Percentiles rank a stretch among this genome's conserved stretches.
phyloP scores from a whole-genome alignment of 2,329 filamentous ascomycete species.

The Colletotrichum neosansevieriae region DNA sequence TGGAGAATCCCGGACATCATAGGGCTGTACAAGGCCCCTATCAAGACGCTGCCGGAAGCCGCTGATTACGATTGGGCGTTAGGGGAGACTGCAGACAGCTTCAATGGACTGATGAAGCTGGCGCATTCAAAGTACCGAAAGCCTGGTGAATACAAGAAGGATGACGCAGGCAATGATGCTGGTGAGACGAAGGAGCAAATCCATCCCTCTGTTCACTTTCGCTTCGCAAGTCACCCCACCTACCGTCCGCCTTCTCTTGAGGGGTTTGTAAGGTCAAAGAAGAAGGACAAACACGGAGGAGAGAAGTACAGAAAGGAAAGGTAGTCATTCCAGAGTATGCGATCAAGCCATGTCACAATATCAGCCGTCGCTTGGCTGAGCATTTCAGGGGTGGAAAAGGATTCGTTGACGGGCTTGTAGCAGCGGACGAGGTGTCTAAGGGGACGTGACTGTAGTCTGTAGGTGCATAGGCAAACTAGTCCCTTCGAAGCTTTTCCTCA shows the following conservation, averaged over 20 bases:
- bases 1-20: background rate
- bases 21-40: too few relatives aligned
- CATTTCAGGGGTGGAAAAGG: background rate
- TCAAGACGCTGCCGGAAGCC: too few relatives aligned
- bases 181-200: slow-evolving; percentile 27
- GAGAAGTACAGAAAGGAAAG: background rate
- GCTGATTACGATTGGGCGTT: background rate
- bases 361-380: slow-evolving; percentile 9
- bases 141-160: slow-evolving; percentile 29
- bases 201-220: slow-evolving; percentile 31
- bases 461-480: too few relatives aligned
- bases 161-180: background rate
- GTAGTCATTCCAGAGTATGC: slow-evolving; percentile 28
- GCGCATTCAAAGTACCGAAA: slow-evolving; percentile 23
- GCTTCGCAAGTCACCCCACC: background rate
- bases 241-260: slow-evolving; percentile 7
- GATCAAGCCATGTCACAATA: background rate
- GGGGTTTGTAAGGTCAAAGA: background rate
- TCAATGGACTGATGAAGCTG: slow-evolving; percentile 14
- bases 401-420: background rate
- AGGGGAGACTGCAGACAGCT: slow-evolving; percentile 6
- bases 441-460: too few relatives aligned
- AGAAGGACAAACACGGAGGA: background rate
- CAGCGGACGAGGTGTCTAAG: too few relatives aligned
- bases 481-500: too few relatives aligned